Conservation (phyloP, 2,329 filamentous ascomycete species). For the Myriosclerotinia scirpicola region DNA sequence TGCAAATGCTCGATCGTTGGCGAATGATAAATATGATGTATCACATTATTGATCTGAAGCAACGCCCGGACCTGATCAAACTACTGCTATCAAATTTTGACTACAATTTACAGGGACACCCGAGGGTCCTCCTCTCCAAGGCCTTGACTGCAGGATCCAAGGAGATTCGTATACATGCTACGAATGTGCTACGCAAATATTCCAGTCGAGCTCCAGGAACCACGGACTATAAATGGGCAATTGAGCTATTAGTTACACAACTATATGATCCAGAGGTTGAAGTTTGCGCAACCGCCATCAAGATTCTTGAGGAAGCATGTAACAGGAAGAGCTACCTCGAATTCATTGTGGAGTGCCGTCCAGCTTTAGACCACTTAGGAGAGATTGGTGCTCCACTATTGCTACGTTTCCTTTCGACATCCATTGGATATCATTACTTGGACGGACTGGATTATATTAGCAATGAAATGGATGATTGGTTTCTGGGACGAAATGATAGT, state of each 20-base stretch:
- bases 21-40: conserved; percentile 99
- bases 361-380: conserved; percentile 89
- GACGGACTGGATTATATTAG: conserved; percentile 98
- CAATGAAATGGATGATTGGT: conserved; percentile 99
- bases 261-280: conserved; percentile 97
- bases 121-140: conserved; percentile 89
- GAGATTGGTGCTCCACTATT: conserved; percentile 94
- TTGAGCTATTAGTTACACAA: conserved; percentile 94
- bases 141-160: conserved; percentile 90
- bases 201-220: conserved; percentile 59
- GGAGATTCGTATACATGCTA: conserved; percentile 86
- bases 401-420: conserved; percentile 89
- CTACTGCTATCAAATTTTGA: conserved; percentile 88
- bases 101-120: conserved; percentile 84
- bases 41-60: conserved; percentile 88
- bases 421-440: conserved; percentile 95
- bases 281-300: conserved; percentile 93
- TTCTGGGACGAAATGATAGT: conserved; percentile 92
- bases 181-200: conserved; percentile 83
- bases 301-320: conserved; percentile 95
- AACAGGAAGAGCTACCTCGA: conserved; percentile 89
- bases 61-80: conserved; percentile 88
- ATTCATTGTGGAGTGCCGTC: conserved; percentile 94
- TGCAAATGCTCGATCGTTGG: conserved; percentile 92
- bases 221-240: conserved; percentile 88